Evolutionary conservation across 192 early-diverging fungal genomes (phyloP).

Genomic region (Coemansia sp.): DNA sequence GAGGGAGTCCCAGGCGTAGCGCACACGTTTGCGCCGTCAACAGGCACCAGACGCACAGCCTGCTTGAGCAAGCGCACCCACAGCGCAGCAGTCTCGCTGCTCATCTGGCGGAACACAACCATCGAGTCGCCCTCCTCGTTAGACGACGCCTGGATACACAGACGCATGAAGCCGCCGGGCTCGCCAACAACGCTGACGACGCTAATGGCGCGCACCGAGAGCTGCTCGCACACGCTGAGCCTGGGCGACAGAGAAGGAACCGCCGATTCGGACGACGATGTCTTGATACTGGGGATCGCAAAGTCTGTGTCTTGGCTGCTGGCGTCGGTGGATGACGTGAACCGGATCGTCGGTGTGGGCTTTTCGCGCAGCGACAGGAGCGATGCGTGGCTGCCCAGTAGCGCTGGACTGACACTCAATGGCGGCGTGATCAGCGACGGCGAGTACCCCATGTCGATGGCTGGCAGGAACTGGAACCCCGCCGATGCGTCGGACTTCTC

Average conservation of each 20-base stretch:
- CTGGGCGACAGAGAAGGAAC: neutral
- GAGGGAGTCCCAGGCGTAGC: neutral
- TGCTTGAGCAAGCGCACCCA: conserved; percentile 45
- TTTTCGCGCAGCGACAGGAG: conserved; percentile 42
- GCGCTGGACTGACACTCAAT: conserved; percentile 1
- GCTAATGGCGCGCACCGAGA: conserved; percentile 26
- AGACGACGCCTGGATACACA: conserved; percentile 32
- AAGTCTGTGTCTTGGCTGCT: conserved; percentile 5
- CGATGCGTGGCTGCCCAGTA: conserved; percentile 38
- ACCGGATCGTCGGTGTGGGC: conserved; percentile 20
- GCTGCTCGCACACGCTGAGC: conserved; percentile 22
- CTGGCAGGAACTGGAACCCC: conserved; percentile 28
- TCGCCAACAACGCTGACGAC: conserved; percentile 35
- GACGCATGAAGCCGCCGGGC: conserved; percentile 24
- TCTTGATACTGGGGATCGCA: neutral
- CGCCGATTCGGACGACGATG: neutral
- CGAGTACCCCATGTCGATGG: conserved; percentile 29
- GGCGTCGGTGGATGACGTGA: conserved; percentile 21
- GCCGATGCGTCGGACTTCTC: neutral
- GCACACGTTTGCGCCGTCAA: conserved; percentile 15
- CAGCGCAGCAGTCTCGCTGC: conserved; percentile 27
- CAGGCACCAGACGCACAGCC: conserved; percentile 21
- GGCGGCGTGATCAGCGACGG: conserved; percentile 25
- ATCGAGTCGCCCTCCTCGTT: conserved; percentile 12
- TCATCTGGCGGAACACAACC: conserved; percentile 25